Conservation (phyloP, 805 yeast species). For the Saccharomyces paradoxus region DNA sequence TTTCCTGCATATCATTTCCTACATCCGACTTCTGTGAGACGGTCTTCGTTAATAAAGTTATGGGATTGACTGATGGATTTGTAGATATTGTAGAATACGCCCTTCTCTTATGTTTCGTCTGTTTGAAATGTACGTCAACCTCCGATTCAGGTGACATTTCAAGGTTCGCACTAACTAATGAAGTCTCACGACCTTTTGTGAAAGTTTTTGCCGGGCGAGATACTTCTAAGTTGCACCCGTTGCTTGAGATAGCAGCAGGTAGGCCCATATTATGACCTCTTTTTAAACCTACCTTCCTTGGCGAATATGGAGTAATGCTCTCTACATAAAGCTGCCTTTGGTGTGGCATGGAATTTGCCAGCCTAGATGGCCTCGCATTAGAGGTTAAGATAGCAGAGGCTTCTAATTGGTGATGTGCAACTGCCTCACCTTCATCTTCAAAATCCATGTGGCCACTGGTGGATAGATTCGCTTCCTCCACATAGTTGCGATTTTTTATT, state of each 20-base stretch:
- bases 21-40: not conserved
- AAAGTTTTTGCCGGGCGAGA: not conserved
- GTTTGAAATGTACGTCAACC: not conserved
- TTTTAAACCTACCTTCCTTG: not conserved
- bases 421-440: not conserved
- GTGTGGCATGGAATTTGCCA: slow-evolving; percentile 36
- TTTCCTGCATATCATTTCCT: not conserved
- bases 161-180: not conserved
- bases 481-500: not conserved
- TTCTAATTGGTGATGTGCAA: not conserved
- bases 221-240: not conserved
- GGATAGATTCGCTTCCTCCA: not conserved
- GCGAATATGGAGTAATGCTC: not conserved
- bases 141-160: not conserved
- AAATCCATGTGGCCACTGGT: not conserved
- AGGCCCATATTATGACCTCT: not conserved
- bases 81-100: slow-evolving; percentile 3
- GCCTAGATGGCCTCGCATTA: slow-evolving; percentile 14
- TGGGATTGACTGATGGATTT: slow-evolving; percentile 5
- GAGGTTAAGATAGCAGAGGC: slow-evolving; percentile 1
- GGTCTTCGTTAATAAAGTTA: not conserved
- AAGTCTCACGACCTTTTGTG: not conserved
- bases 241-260: not conserved
- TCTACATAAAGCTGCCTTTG: slow-evolving; percentile 33
- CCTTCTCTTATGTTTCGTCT: not conserved